These are phyloP conservation scores for Imleria badia DNA, from an alignment of 768 basidiomycete genomes.

Conservation along the genomic window DNA sequence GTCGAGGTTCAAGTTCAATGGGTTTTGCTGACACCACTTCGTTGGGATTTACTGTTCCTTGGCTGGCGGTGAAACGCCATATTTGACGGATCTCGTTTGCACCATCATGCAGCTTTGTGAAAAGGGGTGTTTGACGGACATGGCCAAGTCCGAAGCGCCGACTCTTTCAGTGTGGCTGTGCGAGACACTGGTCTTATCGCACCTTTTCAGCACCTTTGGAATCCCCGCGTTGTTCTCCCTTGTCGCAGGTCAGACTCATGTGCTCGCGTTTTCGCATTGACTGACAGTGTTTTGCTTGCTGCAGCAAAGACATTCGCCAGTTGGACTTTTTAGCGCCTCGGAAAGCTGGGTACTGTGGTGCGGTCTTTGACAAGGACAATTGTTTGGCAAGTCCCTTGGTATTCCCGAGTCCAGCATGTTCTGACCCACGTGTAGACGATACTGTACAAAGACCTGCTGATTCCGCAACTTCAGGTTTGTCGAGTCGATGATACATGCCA, in stretches of 20 bases:
- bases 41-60: too few species aligned
- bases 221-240: slow-evolving; percentile 69
- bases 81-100: too few species aligned
- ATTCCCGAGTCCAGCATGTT: too few species aligned
- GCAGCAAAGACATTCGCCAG: slow-evolving; percentile 79
- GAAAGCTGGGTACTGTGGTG: slow-evolving; percentile 80
- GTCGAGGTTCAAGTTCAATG: slow-evolving; percentile 20
- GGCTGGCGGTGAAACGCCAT: too few species aligned
- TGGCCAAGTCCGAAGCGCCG: neutral
- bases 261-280: neutral
- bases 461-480: slow-evolving; percentile 72
- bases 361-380: slow-evolving; percentile 97
- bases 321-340: slow-evolving; percentile 74
- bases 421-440: slow-evolving; percentile 55
- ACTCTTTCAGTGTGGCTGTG: neutral
- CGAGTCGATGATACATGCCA: too few species aligned
- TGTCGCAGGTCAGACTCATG: slow-evolving; percentile 56
- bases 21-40: too few species aligned
- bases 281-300: slow-evolving; percentile 13
- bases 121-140: too few species aligned
- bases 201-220: slow-evolving; percentile 66
- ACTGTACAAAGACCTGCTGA: slow-evolving; percentile 72
- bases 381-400: slow-evolving; percentile 68
- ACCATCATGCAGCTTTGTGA: too few species aligned
- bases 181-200: slow-evolving; percentile 54